Percentiles rank a stretch among this genome's conserved stretches.
These are phyloP conservation scores for Chrysoporthe deuterocubensis DNA, from an alignment of 2,329 filamentous ascomycete genomes.

Conservation along the genomic window DNA sequence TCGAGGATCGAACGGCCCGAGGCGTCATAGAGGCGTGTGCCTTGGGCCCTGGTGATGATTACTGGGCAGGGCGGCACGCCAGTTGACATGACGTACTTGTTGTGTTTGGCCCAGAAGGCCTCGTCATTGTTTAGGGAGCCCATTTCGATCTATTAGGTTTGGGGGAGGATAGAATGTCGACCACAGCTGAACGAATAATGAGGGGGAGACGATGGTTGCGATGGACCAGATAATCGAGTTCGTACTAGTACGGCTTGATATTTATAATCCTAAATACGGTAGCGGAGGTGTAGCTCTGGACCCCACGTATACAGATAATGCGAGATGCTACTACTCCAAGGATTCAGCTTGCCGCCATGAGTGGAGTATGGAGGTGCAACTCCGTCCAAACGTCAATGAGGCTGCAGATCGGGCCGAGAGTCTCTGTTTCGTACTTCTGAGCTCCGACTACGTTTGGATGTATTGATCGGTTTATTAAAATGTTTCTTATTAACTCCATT, in stretches of 20 bases:
- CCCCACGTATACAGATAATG: neutral
- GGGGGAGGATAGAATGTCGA: neutral
- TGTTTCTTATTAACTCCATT: too few relatives aligned
- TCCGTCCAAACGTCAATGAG: neutral
- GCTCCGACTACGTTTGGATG: too few relatives aligned
- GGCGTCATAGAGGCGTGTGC: conserved; percentile 50
- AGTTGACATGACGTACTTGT: conserved; percentile 47
- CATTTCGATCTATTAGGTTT: conserved; percentile 15
- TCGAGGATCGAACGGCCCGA: conserved; percentile 53
- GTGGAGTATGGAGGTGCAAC: conserved; percentile 1
- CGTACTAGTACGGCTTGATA: neutral
- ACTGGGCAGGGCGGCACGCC: conserved; percentile 44
- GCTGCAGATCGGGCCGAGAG: too few relatives aligned
- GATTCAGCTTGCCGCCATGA: neutral
- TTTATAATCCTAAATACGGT: neutral
- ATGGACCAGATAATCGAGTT: neutral
- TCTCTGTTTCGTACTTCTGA: too few relatives aligned
- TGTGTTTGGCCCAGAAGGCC: conserved; percentile 41
- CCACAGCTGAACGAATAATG: neutral
- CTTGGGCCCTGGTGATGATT: conserved; percentile 50
- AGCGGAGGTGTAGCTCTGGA: neutral
- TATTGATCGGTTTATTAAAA: too few relatives aligned
- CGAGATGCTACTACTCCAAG: neutral
- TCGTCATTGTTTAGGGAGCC: conserved; percentile 22
- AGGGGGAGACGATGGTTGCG: neutral